Evolutionary conservation across 306 rosid genomes (phyloP).

Genomic region (Leucaena leucocephala): DNA sequence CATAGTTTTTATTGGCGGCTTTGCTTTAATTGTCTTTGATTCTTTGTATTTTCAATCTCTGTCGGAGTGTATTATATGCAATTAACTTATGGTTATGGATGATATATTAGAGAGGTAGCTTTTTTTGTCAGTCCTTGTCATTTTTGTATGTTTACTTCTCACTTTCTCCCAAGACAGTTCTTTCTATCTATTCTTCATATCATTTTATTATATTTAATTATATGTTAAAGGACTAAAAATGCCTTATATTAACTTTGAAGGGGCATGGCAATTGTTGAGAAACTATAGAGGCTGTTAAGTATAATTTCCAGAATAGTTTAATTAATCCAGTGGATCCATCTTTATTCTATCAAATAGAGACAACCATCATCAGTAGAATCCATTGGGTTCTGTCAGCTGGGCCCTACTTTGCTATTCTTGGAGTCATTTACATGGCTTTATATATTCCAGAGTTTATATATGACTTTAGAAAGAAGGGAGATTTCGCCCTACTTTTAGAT

Average conservation of each 20-base stretch:
- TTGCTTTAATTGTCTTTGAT: background rate
- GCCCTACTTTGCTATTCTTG: background rate
- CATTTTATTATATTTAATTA: too few relatives aligned
- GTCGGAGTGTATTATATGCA: background rate
- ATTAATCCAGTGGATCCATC: background rate
- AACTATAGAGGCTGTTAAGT: background rate
- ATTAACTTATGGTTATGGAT: background rate
- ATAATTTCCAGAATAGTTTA: background rate
- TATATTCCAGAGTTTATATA: too few relatives aligned
- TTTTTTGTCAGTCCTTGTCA: too few relatives aligned
- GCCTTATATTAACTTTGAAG: too few relatives aligned
- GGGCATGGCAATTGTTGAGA: background rate
- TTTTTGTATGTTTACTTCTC: too few relatives aligned
- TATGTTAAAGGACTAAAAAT: too few relatives aligned
- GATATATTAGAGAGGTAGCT: too few relatives aligned
- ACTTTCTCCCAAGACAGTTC: too few relatives aligned
- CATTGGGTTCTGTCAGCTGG: conserved; percentile 1
- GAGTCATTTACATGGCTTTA: background rate
- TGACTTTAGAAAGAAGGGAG: too few relatives aligned
- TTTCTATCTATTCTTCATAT: too few relatives aligned
- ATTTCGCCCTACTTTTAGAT: too few relatives aligned
- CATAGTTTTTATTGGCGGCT: background rate
- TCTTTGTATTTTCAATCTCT: background rate
- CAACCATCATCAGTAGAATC: background rate
- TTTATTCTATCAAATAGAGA: background rate